A percentile compares a stretch with the other conserved stretches of the same genome.
Evolutionary conservation across 1,284 basidiomycete genomes (phyloP).

Genomic region (Boletus putidus): DNA sequence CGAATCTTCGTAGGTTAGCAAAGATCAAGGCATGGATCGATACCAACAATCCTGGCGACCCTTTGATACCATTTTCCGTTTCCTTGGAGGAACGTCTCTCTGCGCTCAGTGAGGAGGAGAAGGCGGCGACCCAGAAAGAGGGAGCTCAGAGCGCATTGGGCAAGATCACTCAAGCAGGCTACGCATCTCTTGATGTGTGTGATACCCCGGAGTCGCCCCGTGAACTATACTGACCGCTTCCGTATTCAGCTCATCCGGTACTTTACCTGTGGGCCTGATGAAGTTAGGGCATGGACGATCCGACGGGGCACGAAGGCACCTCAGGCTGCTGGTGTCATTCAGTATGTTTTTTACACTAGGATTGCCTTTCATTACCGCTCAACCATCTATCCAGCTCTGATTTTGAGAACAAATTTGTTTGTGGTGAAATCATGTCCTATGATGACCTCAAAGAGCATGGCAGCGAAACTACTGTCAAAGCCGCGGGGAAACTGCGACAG

Average conservation of each 20-base stretch:
- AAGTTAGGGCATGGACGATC: constrained; percentile 99
- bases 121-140: constrained; percentile 74
- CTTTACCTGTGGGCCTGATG: constrained; percentile 96
- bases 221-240: constrained; percentile 5
- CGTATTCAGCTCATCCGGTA: constrained; percentile 83
- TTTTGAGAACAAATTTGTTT: constrained; percentile 99
- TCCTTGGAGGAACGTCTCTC: constrained; percentile 92
- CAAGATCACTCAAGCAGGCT: constrained; percentile 93
- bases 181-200: constrained; percentile 76
- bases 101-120: constrained; percentile 65
- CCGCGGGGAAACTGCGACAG: constrained; percentile 93
- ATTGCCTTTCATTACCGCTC: constrained; percentile 18
- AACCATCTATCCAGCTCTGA: constrained; percentile 59
- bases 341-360: constrained; percentile 56
- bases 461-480: constrained; percentile 88
- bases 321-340: constrained; percentile 97
- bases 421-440: constrained; percentile 97
- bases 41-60: constrained; percentile 93
- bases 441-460: constrained; percentile 92
- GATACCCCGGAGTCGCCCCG: background rate
- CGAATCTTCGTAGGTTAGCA: constrained; percentile 60
- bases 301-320: constrained; percentile 93
- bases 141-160: constrained; percentile 74
- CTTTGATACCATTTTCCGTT: constrained; percentile 96
- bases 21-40: constrained; percentile 99